Evolutionary conservation across 768 basidiomycete species (phyloP).

Genomic region (Russula virescens): DNA sequence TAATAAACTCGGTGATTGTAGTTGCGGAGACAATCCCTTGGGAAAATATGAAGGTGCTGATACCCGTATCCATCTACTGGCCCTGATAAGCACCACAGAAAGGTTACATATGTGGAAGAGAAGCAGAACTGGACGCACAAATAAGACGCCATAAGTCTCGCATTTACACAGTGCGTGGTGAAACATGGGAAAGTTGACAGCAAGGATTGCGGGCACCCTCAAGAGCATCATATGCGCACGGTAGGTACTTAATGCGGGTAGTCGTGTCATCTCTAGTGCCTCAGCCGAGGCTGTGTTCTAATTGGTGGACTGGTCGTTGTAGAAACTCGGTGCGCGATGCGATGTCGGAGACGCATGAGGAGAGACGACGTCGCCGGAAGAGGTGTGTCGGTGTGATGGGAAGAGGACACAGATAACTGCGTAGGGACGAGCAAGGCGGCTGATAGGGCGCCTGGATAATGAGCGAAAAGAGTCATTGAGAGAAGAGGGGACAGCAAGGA

Average conservation of each 20-base stretch:
- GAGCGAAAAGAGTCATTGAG: slow-evolving; percentile 63
- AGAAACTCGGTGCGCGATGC: slow-evolving; percentile 13
- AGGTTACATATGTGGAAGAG: not conserved
- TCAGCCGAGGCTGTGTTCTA: not conserved
- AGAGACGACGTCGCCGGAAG: slow-evolving; percentile 36
- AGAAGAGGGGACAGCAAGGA: slow-evolving; percentile 72
- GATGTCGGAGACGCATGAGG: slow-evolving; percentile 24
- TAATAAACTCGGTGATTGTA: too few species aligned
- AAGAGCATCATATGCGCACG: slow-evolving; percentile 93
- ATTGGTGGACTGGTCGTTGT: not conserved
- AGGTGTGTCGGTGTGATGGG: slow-evolving; percentile 45
- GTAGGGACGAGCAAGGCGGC: slow-evolving; percentile 44
- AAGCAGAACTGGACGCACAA: slow-evolving; percentile 47
- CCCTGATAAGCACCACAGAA: not conserved
- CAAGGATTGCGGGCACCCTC: slow-evolving; percentile 84
- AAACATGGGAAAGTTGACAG: slow-evolving; percentile 92
- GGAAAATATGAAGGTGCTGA: slow-evolving; percentile 95
- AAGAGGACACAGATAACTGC: slow-evolving; percentile 38
- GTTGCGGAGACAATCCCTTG: slow-evolving; percentile 86
- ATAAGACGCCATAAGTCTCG: slow-evolving; percentile 89
- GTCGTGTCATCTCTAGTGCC: slow-evolving; percentile 30
- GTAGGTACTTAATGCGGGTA: slow-evolving; percentile 80
- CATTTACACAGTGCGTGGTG: slow-evolving; percentile 88
- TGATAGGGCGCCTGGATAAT: slow-evolving; percentile 47
- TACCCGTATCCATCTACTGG: slow-evolving; percentile 90